These are phyloP conservation scores for Pseudozyma sp. DNA, from an alignment of 1,284 basidiomycete genomes.

Conservation along the genomic window DNA sequence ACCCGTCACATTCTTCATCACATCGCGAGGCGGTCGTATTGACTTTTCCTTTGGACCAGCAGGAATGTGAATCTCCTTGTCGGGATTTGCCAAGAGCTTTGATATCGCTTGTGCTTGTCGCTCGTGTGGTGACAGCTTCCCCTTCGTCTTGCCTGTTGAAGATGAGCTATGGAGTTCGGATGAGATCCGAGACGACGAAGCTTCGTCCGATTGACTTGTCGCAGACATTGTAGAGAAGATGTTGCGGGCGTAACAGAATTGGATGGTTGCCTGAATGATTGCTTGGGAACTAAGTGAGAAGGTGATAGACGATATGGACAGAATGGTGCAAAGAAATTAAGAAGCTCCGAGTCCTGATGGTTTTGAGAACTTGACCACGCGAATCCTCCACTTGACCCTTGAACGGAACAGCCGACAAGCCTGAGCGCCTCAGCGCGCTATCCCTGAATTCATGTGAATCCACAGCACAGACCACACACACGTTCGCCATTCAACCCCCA, in stretches of 20 bases:
- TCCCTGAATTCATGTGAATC: background rate
- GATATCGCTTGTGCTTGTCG: slow-evolving; percentile 60
- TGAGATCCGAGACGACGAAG: slow-evolving; percentile 23
- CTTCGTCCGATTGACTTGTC: slow-evolving; percentile 8
- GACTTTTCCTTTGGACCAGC: slow-evolving; percentile 43
- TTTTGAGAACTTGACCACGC: background rate
- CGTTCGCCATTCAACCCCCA: background rate
- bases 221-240: slow-evolving; percentile 34
- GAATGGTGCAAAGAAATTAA: background rate
- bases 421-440: background rate
- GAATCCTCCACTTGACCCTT: background rate
- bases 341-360: background rate
- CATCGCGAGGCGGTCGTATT: slow-evolving; percentile 61
- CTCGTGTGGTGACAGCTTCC: slow-evolving; percentile 55
- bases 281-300: background rate
- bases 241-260: no score
- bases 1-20: slow-evolving; percentile 81
- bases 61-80: slow-evolving; percentile 55
- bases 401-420: no score
- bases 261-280: background rate
- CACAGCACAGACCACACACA: slow-evolving; percentile 30
- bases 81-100: slow-evolving; percentile 60
- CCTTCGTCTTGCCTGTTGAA: slow-evolving; percentile 12
- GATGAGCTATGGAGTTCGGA: slow-evolving; percentile 7
- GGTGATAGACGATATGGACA: background rate